A percentile compares a stretch with the other conserved stretches of the same genome.
Evolutionary conservation across 75 land plant genomes (phyloP).

Genomic region (Azolla pinnata): DNA sequence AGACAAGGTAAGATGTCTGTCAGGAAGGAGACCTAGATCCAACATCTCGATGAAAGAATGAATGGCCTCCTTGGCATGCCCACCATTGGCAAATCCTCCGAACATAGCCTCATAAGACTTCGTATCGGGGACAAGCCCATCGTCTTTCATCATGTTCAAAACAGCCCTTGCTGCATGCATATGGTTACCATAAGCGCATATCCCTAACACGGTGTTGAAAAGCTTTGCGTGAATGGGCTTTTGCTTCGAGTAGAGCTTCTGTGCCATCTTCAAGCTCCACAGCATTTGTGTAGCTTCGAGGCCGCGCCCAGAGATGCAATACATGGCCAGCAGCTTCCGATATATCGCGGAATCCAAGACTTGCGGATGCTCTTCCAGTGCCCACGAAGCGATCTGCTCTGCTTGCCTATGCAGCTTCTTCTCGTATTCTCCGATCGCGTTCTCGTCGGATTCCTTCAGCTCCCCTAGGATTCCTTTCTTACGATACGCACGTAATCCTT

Average conservation of each 20-base stretch:
- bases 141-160: constrained; percentile 44
- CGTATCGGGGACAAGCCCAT: constrained; percentile 35
- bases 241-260: constrained; percentile 38
- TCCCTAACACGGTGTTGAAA: constrained; percentile 68
- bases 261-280: constrained; percentile 75
- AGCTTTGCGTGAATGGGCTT: constrained; percentile 24
- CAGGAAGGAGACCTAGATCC: constrained; percentile 55
- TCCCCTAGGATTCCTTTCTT: constrained; percentile 39
- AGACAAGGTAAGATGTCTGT: constrained; percentile 59
- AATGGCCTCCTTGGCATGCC: constrained; percentile 54
- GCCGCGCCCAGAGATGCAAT: constrained; percentile 67
- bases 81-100: constrained; percentile 78
- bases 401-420: constrained; percentile 44
- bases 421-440: constrained; percentile 49
- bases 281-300: constrained; percentile 64
- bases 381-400: constrained; percentile 57
- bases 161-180: constrained; percentile 42
- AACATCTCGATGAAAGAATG: constrained; percentile 53
- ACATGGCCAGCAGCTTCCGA: constrained; percentile 73
- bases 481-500: constrained; percentile 38
- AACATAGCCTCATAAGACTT: constrained; percentile 65
- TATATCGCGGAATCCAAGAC: constrained; percentile 37
- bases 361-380: constrained; percentile 42
- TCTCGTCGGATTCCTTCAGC: constrained; percentile 33
- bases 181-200: constrained; percentile 76